Conservation (phyloP, 106 monocot species). For the Narthecium ossifragum region DNA sequence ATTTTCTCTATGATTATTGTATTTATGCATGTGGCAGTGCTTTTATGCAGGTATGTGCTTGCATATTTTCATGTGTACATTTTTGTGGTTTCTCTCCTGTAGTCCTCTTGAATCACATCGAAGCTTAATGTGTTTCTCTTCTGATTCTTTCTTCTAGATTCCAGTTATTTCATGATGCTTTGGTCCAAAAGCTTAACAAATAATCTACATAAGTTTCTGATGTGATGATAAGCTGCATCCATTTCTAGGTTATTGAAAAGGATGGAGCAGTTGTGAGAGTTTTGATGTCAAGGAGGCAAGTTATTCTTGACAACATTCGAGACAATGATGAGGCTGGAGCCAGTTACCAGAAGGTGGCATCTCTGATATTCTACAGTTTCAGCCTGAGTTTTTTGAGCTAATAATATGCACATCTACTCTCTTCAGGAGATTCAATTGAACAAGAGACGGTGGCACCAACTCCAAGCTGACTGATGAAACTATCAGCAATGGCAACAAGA, state of each 20-base stretch:
- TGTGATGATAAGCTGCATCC: not conserved
- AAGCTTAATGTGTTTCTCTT: too few relatives aligned
- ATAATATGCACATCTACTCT: slow-evolving; percentile 4
- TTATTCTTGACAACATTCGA: slow-evolving; percentile 94
- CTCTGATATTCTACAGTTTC: not conserved
- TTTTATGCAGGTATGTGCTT: too few relatives aligned
- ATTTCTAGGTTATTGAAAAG: slow-evolving; percentile 38
- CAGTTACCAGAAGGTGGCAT: slow-evolving; percentile 68
- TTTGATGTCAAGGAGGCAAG: slow-evolving; percentile 72
- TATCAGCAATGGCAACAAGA: slow-evolving; percentile 80
- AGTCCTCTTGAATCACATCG: too few relatives aligned
- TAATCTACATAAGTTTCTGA: too few relatives aligned
- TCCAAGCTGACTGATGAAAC: slow-evolving; percentile 97
- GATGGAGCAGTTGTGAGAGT: slow-evolving; percentile 49
- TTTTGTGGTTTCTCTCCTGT: too few relatives aligned
- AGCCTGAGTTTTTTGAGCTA: not conserved
- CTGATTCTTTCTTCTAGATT: too few relatives aligned
- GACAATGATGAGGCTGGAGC: slow-evolving; percentile 97
- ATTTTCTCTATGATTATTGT: too few relatives aligned
- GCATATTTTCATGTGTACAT: too few relatives aligned
- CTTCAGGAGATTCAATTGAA: slow-evolving; percentile 84
- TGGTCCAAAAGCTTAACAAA: too few relatives aligned
- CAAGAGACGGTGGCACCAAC: slow-evolving; percentile 60
- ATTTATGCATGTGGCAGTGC: too few relatives aligned
- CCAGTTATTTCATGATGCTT: too few relatives aligned